Percentiles rank a stretch among this genome's conserved stretches.
These are phyloP conservation scores for Graphilbum ipis-grandicollis DNA, from an alignment of 2,329 filamentous ascomycete genomes.

Conservation along the genomic window DNA sequence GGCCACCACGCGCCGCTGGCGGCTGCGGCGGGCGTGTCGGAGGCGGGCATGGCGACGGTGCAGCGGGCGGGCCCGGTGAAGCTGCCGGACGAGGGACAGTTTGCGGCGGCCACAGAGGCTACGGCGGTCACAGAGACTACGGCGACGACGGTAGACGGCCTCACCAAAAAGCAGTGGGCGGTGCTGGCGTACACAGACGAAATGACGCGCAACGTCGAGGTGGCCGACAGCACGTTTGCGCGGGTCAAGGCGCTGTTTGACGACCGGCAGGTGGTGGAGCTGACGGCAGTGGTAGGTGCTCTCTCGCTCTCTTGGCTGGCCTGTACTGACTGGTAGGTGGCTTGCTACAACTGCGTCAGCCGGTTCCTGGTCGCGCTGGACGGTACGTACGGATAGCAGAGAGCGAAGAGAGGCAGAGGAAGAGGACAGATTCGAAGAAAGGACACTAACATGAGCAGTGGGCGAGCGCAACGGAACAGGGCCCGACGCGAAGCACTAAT, in stretches of 20 bases:
- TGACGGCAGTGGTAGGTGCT: conserved; percentile 50
- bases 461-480: conserved; percentile 38
- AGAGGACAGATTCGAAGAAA: too few relatives aligned
- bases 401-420: too few relatives aligned
- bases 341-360: conserved; percentile 73
- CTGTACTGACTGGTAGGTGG: conserved; percentile 17
- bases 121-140: too few relatives aligned
- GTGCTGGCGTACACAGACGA: conserved; percentile 63
- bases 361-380: conserved; percentile 70
- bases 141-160: conserved; percentile 1
- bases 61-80: conserved; percentile 15
- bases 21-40: conserved; percentile 36
- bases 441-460: conserved; percentile 19
- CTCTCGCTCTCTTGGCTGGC: not conserved
- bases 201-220: conserved; percentile 61
- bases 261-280: conserved; percentile 62
- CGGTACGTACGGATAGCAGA: conserved; percentile 30
- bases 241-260: conserved; percentile 42
- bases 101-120: too few relatives aligned
- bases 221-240: conserved; percentile 51
- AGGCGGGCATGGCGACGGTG: conserved; percentile 28
- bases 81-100: conserved; percentile 7
- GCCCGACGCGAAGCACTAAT: conserved; percentile 14
- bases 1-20: conserved; percentile 56
- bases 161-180: conserved; percentile 47